Percentiles rank a stretch among this genome's conserved stretches.
phyloP scores from a whole-genome alignment of 2,329 filamentous ascomycete genomes.

The Penicillium sp. region DNA sequence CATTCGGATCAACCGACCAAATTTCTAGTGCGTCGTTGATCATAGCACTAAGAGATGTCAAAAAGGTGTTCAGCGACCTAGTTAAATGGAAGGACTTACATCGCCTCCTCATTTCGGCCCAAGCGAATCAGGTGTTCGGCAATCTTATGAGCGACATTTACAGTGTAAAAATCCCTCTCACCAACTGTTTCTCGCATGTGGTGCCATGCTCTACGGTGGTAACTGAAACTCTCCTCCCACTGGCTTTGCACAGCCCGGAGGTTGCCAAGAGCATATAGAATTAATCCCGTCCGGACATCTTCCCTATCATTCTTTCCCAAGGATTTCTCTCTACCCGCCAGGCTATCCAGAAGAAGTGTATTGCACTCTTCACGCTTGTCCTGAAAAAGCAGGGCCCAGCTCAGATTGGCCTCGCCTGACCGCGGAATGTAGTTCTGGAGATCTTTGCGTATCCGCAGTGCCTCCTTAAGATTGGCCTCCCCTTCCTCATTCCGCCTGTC shows the following conservation, averaged over 20 bases:
- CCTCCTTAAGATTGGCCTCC: neutral
- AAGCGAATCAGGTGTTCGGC: slow-evolving; percentile 23
- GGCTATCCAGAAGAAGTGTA: slow-evolving; percentile 22
- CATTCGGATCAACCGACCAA: slow-evolving; percentile 12
- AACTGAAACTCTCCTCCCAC: slow-evolving; percentile 21
- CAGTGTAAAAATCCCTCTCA: slow-evolving; percentile 28
- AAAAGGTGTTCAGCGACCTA: neutral
- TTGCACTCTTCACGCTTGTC: slow-evolving; percentile 4
- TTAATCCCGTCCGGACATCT: slow-evolving; percentile 6
- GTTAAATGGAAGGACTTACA: neutral
- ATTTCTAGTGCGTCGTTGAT: slow-evolving; percentile 19
- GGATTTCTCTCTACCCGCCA: slow-evolving; percentile 22
- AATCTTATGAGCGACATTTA: slow-evolving; percentile 23
- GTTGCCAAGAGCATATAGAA: neutral
- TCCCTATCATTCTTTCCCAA: slow-evolving; percentile 24
- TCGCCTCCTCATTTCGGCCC: neutral
- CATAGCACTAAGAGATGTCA: slow-evolving; percentile 15
- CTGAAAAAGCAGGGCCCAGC: neutral
- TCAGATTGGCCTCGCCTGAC: neutral
- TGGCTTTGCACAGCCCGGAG: neutral
- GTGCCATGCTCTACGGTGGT: slow-evolving; percentile 21
- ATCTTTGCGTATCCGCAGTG: neutral
- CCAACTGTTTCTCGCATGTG: slow-evolving; percentile 27
- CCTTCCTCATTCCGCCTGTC: neutral
- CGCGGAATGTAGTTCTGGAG: neutral